Evolutionary conservation across 768 basidiomycete species (phyloP).

Genomic region (Suillus hirtellus): DNA sequence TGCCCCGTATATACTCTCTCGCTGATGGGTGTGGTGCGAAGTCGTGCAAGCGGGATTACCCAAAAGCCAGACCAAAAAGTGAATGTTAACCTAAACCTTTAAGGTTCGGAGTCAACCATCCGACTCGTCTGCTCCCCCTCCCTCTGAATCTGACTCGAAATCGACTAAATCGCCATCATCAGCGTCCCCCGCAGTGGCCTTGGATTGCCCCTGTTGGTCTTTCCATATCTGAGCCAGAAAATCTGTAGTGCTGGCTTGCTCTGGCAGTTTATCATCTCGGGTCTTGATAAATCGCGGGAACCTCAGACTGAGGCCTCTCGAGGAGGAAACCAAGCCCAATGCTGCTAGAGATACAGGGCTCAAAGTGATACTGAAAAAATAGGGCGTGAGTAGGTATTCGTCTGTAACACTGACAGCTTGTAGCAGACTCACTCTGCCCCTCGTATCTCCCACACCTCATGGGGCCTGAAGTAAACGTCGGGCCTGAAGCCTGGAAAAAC

Average conservation of each 20-base stretch:
- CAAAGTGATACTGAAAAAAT: conserved; percentile 61
- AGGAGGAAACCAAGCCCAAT: conserved; percentile 53
- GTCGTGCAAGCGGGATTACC: background rate
- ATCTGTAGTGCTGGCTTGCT: conserved; percentile 69
- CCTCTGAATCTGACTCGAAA: conserved; percentile 38
- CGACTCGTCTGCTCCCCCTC: conserved; percentile 28
- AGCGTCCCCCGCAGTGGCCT: conserved; percentile 34
- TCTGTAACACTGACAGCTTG: conserved; percentile 2
- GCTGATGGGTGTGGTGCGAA: background rate
- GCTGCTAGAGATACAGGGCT: conserved; percentile 87
- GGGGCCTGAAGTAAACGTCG: conserved; percentile 68
- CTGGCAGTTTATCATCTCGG: conserved; percentile 71
- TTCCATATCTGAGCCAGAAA: conserved; percentile 72
- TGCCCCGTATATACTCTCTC: background rate
- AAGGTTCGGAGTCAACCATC: conserved; percentile 18
- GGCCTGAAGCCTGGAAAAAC: conserved; percentile 55
- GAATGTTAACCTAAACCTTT: conserved; percentile 11
- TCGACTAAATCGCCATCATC: conserved; percentile 68
- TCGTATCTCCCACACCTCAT: conserved; percentile 88
- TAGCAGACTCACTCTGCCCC: conserved; percentile 59
- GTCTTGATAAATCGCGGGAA: conserved; percentile 84
- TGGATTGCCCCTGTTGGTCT: conserved; percentile 51
- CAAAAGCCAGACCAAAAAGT: background rate
- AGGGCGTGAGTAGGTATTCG: conserved; percentile 14
- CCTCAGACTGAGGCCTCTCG: conserved; percentile 75